These are phyloP conservation scores for Diaporthe sp. DNA, from an alignment of 2,329 filamentous ascomycete genomes.

Conservation along the genomic window DNA sequence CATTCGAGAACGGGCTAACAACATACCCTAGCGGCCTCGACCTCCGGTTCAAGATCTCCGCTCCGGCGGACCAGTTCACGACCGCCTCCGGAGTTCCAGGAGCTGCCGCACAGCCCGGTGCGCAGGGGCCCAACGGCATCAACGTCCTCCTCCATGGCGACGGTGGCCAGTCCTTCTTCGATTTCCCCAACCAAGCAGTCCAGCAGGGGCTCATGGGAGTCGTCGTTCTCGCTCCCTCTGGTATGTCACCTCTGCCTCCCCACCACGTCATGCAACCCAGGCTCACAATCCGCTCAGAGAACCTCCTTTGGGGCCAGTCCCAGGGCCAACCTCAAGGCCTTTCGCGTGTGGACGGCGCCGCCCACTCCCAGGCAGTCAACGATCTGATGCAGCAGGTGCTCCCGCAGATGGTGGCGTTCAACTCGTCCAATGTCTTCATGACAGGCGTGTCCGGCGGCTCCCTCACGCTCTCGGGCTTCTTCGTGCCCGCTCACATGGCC, in stretches of 20 bases:
- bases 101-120: slow-evolving; percentile 45
- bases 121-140: slow-evolving; percentile 55
- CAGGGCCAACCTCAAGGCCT: slow-evolving; percentile 65
- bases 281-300: slow-evolving; percentile 1
- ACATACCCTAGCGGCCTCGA: slow-evolving; percentile 54
- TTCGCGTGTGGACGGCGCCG: slow-evolving; percentile 64
- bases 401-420: slow-evolving; percentile 64
- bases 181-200: slow-evolving; percentile 66
- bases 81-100: slow-evolving; percentile 60
- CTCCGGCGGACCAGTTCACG: slow-evolving; percentile 64
- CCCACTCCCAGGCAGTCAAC: slow-evolving; percentile 65
- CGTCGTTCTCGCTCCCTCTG: slow-evolving; percentile 59
- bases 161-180: slow-evolving; percentile 68
- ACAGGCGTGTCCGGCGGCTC: slow-evolving; percentile 67
- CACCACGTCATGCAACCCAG: neutral
- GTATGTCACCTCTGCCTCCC: slow-evolving; percentile 17
- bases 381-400: slow-evolving; percentile 61
- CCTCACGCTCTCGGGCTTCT: slow-evolving; percentile 65
- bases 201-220: slow-evolving; percentile 62
- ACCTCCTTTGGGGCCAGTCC: slow-evolving; percentile 69
- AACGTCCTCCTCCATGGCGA: slow-evolving; percentile 69
- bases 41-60: slow-evolving; percentile 67
- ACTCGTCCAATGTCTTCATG: slow-evolving; percentile 63
- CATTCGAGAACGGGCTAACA: neutral
- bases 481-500: slow-evolving; percentile 65